These are phyloP conservation scores for Mycena alexandri DNA, from an alignment of 768 basidiomycete genomes.

Conservation along the genomic window DNA sequence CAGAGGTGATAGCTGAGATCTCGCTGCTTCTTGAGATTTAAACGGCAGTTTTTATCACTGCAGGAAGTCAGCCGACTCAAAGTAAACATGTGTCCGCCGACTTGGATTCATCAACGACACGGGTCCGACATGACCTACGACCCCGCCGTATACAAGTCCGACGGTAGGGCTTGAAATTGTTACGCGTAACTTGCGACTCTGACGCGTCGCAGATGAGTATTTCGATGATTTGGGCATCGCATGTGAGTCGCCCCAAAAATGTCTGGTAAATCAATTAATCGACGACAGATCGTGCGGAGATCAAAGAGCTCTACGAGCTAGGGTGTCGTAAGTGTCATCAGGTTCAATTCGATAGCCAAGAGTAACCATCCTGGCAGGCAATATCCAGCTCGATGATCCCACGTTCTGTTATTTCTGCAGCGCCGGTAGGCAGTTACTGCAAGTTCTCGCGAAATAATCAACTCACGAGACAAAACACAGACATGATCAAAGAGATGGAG, in stretches of 20 bases:
- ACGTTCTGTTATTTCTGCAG: constrained; percentile 77
- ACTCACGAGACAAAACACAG: constrained; percentile 27
- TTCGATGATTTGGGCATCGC: constrained; percentile 62
- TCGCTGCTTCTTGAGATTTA: constrained; percentile 21
- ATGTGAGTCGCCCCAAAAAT: constrained; percentile 28
- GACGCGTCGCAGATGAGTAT: constrained; percentile 56
- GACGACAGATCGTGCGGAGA: constrained; percentile 55
- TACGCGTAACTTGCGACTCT: constrained; percentile 1
- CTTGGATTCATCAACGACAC: constrained; percentile 79
- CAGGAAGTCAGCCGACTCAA: constrained; percentile 79
- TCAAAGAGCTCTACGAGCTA: constrained; percentile 59
- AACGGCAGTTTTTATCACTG: too few relatives aligned
- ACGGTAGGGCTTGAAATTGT: constrained; percentile 54
- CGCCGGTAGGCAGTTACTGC: constrained; percentile 55
- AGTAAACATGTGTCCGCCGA: constrained; percentile 77
- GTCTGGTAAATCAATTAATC: too few relatives aligned
- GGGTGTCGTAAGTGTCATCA: constrained; percentile 61
- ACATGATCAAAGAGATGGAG: constrained; percentile 65
- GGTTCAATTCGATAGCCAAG: background rate
- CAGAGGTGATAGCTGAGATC: constrained; percentile 55
- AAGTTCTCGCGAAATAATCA: background rate
- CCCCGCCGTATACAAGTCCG: constrained; percentile 69
- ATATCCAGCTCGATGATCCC: constrained; percentile 67
- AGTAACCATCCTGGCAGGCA: constrained; percentile 52
- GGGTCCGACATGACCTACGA: constrained; percentile 71